These are phyloP conservation scores for Colletotrichum sp. DNA, from an alignment of 2,329 filamentous ascomycete species.

Conservation along the genomic window DNA sequence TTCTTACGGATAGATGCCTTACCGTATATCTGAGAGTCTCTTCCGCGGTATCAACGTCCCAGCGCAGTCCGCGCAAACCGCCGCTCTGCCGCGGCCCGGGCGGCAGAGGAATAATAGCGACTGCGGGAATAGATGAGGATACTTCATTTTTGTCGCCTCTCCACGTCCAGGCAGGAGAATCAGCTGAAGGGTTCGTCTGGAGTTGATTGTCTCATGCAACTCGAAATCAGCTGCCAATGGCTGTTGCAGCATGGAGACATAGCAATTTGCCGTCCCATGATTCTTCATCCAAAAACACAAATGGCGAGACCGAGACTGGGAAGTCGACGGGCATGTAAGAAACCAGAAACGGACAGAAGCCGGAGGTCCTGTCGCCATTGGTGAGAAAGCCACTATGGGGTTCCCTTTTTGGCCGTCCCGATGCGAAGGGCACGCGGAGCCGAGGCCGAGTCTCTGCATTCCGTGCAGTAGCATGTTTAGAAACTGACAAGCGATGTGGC, in stretches of 20 bases:
- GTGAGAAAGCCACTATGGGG: neutral
- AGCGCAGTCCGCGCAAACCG: neutral
- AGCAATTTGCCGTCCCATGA: neutral
- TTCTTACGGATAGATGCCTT: neutral
- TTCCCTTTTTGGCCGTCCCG: slow-evolving; percentile 1
- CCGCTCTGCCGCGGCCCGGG: neutral
- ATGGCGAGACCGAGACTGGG: neutral
- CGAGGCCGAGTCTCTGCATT: neutral
- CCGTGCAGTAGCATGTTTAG: neutral
- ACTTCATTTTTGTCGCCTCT: too few relatives aligned
- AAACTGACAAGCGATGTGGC: neutral
- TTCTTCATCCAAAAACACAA: neutral
- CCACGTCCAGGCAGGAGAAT: neutral
- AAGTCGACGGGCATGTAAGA: neutral
- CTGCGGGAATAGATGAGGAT: neutral
- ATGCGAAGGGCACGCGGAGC: slow-evolving; percentile 2
- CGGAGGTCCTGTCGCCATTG: neutral
- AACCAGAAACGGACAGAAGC: neutral
- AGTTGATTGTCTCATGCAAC: neutral
- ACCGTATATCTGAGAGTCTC: neutral
- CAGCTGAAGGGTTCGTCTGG: neutral
- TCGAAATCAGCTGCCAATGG: neutral
- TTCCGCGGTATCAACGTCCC: neutral
- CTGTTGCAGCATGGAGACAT: neutral
- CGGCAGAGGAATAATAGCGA: neutral